A percentile compares a stretch with the other conserved stretches of the same genome.
Conservation (phyloP, 805 yeast species). For the Starmerella powellii region DNA sequence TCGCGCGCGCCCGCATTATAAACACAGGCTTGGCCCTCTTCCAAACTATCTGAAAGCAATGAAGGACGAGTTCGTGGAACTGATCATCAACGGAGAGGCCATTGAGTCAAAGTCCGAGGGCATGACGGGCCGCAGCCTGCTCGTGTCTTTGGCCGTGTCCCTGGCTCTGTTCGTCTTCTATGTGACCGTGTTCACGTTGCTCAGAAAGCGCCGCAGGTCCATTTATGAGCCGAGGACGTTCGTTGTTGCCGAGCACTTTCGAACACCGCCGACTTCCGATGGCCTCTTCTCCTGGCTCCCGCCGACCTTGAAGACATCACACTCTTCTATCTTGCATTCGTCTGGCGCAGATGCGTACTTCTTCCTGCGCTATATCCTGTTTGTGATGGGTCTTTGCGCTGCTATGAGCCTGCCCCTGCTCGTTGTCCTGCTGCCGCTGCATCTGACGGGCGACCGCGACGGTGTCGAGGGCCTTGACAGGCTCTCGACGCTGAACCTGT, state of each 20-base stretch:
- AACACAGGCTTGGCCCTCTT: too few species aligned
- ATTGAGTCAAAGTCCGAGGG: slow-evolving; percentile 11
- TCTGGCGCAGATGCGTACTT: slow-evolving; percentile 67
- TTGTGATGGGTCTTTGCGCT: slow-evolving; percentile 41
- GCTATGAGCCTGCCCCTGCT: slow-evolving; percentile 44
- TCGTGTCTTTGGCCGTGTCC: slow-evolving; percentile 33
- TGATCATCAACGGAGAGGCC: slow-evolving; percentile 17
- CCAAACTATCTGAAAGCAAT: too few species aligned
- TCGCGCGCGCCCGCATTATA: too few species aligned
- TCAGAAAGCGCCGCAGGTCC: slow-evolving; percentile 29
- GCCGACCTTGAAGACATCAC: slow-evolving; percentile 33
- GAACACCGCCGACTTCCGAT: slow-evolving; percentile 25
- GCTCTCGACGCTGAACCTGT: slow-evolving; percentile 59
- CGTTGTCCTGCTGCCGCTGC: slow-evolving; percentile 54
- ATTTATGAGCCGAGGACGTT: slow-evolving; percentile 48
- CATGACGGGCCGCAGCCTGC: slow-evolving; percentile 18
- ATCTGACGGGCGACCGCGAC: slow-evolving; percentile 34
- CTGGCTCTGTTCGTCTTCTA: slow-evolving; percentile 43
- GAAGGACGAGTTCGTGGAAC: slow-evolving; percentile 18
- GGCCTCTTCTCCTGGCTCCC: slow-evolving; percentile 48
- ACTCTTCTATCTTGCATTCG: slow-evolving; percentile 34
- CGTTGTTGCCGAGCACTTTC: slow-evolving; percentile 34
- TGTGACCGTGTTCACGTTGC: slow-evolving; percentile 29
- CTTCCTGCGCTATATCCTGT: slow-evolving; percentile 48
- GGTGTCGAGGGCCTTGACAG: slow-evolving; percentile 38